Evolutionary conservation across 2,329 filamentous ascomycete species (phyloP), one percentile per base, ranked within the genome.

Genomic region (Venturia aucupariae): DNA sequence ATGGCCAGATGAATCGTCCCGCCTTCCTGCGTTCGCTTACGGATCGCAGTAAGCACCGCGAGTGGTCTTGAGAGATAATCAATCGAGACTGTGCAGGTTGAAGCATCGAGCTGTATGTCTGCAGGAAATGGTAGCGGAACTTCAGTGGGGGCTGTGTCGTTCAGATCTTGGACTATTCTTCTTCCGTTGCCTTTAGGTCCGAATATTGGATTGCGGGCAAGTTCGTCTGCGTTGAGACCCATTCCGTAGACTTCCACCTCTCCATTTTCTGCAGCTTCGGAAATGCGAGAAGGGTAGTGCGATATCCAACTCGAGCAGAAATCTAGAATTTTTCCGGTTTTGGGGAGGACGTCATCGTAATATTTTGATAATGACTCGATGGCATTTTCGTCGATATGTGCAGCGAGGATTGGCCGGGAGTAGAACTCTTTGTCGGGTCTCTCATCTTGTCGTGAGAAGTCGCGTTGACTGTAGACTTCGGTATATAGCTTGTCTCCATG

Each of bases 361-460:
- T 84, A 83, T 2, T 70, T 66, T 30, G 74, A 72, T 1, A 84
- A 69, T 0, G 74, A 71, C 4, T 70, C 69, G 61, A 82, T 81
- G 0, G 80, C 79, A 5, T 75, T 72, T 51, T 81, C 78, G 67
- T 83, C 81, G 68, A 83, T 83, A 65, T 83, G 81, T 13, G 81
- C 81, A 0, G 83, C 80, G 66, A 82, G 80, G 19, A 80, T 76
- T 1, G 81, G 78, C 22, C 73, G 68, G 35, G 67, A 68, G 69
- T 79, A 79, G 69, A 79, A 80, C 4, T 68, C 61, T 1, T 68
- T 39, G 65, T 79, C 77, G 8, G 69, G 38, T 3, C 69, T 71
- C 19, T 74, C 68, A 60, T 80, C 77, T 57, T 73, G 71, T 27
- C 77, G 72, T 5, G 67, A 69, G 67, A 80, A 79, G 64, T 79